Base-by-base conservation (phyloP, 768 basidiomycete genomes). In the Collybia sordida region DNA sequence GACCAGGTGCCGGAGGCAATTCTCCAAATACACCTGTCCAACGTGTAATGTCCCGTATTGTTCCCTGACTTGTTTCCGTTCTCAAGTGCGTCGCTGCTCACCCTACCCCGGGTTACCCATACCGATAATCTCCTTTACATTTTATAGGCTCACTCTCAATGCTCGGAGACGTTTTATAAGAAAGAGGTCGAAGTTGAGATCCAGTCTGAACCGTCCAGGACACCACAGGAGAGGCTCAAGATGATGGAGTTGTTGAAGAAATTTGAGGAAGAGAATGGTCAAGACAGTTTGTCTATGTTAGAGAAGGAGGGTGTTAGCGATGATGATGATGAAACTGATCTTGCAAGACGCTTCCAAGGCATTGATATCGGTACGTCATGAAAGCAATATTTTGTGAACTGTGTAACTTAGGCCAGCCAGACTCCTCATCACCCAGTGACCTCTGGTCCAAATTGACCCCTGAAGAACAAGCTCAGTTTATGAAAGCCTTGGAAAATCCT, bases 111-210 rank as follows among this genome's bases (percentile, higher is more conserved):
- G 46, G 45, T 47, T 45, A 28, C 28, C 35, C 44, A 39, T 19
- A 19, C 43, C 47, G 34, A 45, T 39, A 43, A 31, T 7, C 38
- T 37, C 47, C 22, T 17, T 15, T 24, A 36, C 43, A 25, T 23
- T 34, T 44, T 40, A 47, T 46, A 72, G 89, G 61, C 70, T 42
- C 91, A 93, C 65, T 71, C 75, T 2, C 76, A 80, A 63, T 93
- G 91, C 70, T 91, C 90, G 21, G 92, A 93, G 64, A 69, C 74
- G 0, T 94, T 94, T 64, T 93, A 92, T 65, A 82, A 82, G 55
- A 83, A 82, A 45, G 86, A 90, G 60, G 66, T 93, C 3, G 82
- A 88, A 55, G 64, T 65, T 2, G 82, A 86, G 40, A 85, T 90
- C 46, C 75, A 73, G 35, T 61, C 77, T 0, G 75, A 72, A 27